Conservation (phyloP, 2,329 filamentous ascomycete genomes). For the Elsinoe australis region DNA sequence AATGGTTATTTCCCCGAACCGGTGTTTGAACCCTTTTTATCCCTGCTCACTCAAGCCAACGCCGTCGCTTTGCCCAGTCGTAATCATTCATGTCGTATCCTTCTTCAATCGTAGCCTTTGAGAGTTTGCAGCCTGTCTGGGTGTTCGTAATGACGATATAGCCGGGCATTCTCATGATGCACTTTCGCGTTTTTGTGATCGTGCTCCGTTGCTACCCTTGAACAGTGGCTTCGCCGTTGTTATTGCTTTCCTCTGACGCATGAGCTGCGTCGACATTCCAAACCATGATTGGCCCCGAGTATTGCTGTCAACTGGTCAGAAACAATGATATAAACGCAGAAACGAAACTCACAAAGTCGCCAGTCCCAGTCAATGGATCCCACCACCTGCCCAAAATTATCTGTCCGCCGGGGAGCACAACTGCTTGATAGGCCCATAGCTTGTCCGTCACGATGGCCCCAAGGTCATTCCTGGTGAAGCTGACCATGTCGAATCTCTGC, state of each 20-base stretch:
- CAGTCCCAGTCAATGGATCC: slow-evolving; percentile 32
- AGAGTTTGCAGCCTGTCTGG: too few species aligned
- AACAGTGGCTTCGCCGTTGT: too few species aligned
- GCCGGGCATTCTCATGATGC: too few species aligned
- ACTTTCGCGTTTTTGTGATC: too few species aligned
- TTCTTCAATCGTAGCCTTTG: too few species aligned
- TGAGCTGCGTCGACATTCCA: slow-evolving; percentile 34
- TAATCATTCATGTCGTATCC: too few species aligned
- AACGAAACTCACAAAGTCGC: slow-evolving; percentile 22
- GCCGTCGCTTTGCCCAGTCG: too few species aligned
- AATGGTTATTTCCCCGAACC: too few species aligned
- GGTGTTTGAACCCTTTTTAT: too few species aligned
- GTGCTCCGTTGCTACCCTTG: too few species aligned
- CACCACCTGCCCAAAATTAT: slow-evolving; percentile 45
- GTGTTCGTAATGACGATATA: too few species aligned
- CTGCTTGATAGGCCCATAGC: slow-evolving; percentile 45
- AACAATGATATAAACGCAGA: not conserved
- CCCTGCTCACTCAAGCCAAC: too few species aligned
- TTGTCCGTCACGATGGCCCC: slow-evolving; percentile 26
- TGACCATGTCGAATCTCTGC: slow-evolving; percentile 49
- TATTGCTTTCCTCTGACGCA: not conserved
- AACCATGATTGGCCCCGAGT: slow-evolving; percentile 37
- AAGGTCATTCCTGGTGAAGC: slow-evolving; percentile 32
- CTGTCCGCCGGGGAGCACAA: slow-evolving; percentile 41
- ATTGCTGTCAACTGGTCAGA: slow-evolving; percentile 19